phyloP scores from a whole-genome alignment of 75 land plant genomes.

The Larix kaempferi region DNA sequence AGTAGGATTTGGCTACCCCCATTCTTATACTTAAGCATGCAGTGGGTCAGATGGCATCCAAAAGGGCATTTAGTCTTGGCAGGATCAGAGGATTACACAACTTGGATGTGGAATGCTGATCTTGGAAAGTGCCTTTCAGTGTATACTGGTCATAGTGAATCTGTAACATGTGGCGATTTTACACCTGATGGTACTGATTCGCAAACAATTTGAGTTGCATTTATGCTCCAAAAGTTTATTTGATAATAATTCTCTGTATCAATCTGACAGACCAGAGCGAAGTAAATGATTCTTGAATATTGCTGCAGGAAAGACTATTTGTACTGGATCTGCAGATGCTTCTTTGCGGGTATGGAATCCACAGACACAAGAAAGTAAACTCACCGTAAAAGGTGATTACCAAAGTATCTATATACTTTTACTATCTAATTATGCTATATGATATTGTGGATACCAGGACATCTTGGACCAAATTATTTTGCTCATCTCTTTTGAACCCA shows the following conservation, averaged over 20 bases:
- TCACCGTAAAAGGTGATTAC: conserved; percentile 65
- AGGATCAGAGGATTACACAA: conserved; percentile 84
- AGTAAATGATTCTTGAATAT: background rate
- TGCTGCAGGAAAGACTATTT: conserved; percentile 73
- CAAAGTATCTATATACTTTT: background rate
- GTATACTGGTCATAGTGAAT: conserved; percentile 72
- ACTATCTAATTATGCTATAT: background rate
- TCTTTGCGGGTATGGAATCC: conserved; percentile 93
- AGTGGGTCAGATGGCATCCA: conserved; percentile 99
- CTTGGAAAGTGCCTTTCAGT: conserved; percentile 53
- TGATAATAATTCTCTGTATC: background rate
- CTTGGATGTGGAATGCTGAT: conserved; percentile 99
- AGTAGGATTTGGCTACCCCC: background rate
- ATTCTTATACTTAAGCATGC: conserved; percentile 9
- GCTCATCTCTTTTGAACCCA: background rate
- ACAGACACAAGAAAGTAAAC: conserved; percentile 63
- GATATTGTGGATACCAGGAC: background rate
- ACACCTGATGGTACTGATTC: conserved; percentile 85
- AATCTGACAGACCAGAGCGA: background rate
- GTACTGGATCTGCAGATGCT: conserved; percentile 90
- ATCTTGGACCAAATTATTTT: background rate
- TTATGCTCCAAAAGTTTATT: background rate
- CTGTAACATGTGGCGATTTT: conserved; percentile 93
- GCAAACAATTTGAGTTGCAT: background rate
- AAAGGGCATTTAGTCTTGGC: conserved; percentile 87